Base-by-base conservation (phyloP, 208 protist species). In the Crithidia acanthocephali region DNA sequence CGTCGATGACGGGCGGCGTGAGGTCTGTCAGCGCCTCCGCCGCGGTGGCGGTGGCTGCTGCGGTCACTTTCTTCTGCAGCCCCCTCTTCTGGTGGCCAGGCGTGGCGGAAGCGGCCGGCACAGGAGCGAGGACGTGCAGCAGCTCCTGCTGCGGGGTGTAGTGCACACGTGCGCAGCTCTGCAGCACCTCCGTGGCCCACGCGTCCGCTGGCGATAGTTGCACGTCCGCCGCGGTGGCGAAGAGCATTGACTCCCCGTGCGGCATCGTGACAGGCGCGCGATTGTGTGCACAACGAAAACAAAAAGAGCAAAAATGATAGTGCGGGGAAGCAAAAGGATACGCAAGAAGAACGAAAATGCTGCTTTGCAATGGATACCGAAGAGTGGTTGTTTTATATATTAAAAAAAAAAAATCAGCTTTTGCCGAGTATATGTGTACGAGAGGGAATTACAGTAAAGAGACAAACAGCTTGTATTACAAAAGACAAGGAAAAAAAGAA, bases 151-250 rank as follows among this genome's bases (percentile, higher is more conserved):
- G 59, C 0, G 80, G 80, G 25, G 48, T 75, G 63, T 72, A 81
- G 57, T 72, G 53, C 18, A 40, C 67, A 45, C 45, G 59, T 10
- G 68, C 57, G 40, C 66, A 81, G 35, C 59, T 18, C 35, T 68
- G 53, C 45, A 77, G 45, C 42, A 90, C 69, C 33, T 76, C 72
- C 2, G 63, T 53, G 13, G 74, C 80, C 84, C 84, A 89, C 40
- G 44, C 47, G 73, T 88, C 83, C 0, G 66, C 23, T 16, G 51
- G 52, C 32, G 53, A 37, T 27, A 64, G 65, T 2, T 50, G 62
- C 62, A 68, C 62, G 20, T 56, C 62, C 44, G 44, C 59, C 20
- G 44, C 44, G 10, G 62, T 0, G 20, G 35, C 33, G 2, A 22
- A 10, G 1, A 35, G 8, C 6, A 22, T 9, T 1, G 48, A n/a